Conservation (phyloP, 768 basidiomycete species). For the Tulasnella sp. region DNA sequence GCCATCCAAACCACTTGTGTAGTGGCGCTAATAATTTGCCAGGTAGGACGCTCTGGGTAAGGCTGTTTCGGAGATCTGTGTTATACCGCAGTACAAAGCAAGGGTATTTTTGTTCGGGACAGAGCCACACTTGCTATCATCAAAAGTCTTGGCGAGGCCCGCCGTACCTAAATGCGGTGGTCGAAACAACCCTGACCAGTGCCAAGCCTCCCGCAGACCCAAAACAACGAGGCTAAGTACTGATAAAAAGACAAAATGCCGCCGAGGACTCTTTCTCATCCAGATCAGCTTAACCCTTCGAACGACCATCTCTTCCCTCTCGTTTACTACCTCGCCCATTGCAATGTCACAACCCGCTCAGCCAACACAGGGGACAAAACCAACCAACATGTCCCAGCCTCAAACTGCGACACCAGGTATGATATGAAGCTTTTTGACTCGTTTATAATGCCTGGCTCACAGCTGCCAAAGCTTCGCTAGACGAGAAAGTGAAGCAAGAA, state of each 20-base stretch:
- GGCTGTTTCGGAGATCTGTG: neutral
- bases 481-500: too few species aligned
- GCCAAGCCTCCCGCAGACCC: neutral
- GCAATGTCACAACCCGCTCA: neutral
- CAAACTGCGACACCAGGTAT: too few species aligned
- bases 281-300: neutral
- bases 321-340: neutral
- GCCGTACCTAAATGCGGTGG: neutral
- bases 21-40: too few species aligned
- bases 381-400: too few species aligned
- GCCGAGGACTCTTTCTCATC: neutral
- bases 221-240: too few species aligned
- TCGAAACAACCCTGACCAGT: neutral
- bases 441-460: too few species aligned
- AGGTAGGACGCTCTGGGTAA: too few species aligned
- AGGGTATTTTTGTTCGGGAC: neutral
- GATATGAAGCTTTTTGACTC: too few species aligned
- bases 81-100: neutral
- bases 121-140: neutral
- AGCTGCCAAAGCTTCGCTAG: too few species aligned
- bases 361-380: too few species aligned
- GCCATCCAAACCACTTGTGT: too few species aligned
- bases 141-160: neutral
- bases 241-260: neutral
- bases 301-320: neutral